Base-by-base conservation (phyloP, 2,329 filamentous ascomycete genomes). In the Harringtonia lauricola region DNA sequence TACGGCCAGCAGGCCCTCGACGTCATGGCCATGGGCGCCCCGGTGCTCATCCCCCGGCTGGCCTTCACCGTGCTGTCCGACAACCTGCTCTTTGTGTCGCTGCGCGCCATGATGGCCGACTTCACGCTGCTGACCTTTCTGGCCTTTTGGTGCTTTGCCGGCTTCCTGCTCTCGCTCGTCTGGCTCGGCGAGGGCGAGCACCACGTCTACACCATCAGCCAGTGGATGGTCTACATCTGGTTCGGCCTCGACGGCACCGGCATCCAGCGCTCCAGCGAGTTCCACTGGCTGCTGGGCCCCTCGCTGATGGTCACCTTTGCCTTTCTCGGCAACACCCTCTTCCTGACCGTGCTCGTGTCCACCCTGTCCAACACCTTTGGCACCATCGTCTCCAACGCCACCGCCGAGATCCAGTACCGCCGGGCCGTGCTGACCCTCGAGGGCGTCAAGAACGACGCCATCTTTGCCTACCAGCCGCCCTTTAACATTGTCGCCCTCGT, bases 151-250 rank as follows among this genome's bases (percentile, higher is more conserved):
- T 90, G 85, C 57, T 92, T 92, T 57, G 76, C 78, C 36, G 86
- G 86, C 4, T 92, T 94, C 60, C 61, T 92, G 42, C 67, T 94
- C 37, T 84, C 84, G 21, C 74, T 94, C 59, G 71, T 81, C 30
- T 92, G 86, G 86, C 74, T 94, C 4, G 78, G 79, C 47, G 72
- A 83, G 50, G 79, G 77, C 18, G 60, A 63, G 1, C 78, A 83
- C 42, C 65, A 72, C 41, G 61, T 80, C 5, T 64, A 83, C 61
- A 85, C 81, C 2, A 88, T 92, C 49, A 79, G 79, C 36, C 88
- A 89, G 61, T 94, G 86, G 86, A 90, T 94, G 85, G 74, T 92
- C 2, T 92, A 84, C 74, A 89, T 94, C 50, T 94, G 86, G 86
- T 92, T 94, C 56, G 86, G 86, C 2, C 74, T 94, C 2, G 86